These are phyloP conservation scores for Conticribra weissflogii DNA, from an alignment of 108 stramenopile genomes.

Conservation along the genomic window DNA sequence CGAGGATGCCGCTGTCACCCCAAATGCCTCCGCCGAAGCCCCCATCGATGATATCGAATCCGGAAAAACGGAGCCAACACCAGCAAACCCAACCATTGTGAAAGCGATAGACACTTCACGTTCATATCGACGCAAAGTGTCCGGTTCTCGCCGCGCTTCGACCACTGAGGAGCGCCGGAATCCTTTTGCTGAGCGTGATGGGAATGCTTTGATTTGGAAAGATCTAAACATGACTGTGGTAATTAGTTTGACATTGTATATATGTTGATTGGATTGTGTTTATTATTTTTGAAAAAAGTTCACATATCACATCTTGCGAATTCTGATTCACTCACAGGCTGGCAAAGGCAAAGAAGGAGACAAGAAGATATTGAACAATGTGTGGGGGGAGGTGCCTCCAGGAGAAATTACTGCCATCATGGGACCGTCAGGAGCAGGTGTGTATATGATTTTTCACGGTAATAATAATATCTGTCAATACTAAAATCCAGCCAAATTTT, in stretches of 20 bases:
- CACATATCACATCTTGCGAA: neutral
- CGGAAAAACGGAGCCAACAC: no score
- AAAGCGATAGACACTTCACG: no score
- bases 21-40: no score
- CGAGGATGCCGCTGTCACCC: no score
- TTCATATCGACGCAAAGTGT: no score
- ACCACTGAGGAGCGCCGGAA: constrained; percentile 43
- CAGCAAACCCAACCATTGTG: no score
- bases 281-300: neutral
- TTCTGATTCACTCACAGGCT: neutral
- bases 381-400: constrained; percentile 76
- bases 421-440: constrained; percentile 50
- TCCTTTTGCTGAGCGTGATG: constrained; percentile 71
- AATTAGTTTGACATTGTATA: constrained; percentile 7
- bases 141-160: constrained; percentile 21
- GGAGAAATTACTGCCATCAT: constrained; percentile 73
- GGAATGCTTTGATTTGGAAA: constrained; percentile 65
- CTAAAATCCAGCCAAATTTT: no score
- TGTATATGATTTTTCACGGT: no score
- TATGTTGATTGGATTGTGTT: neutral
- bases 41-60: no score
- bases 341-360: constrained; percentile 28
- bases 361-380: constrained; percentile 52
- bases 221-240: constrained; percentile 76
- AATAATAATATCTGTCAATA: no score